Percentiles rank a stretch among this genome's conserved stretches.
phyloP scores from a whole-genome alignment of 2,329 filamentous ascomycete species.

The Alternaria consortialis region DNA sequence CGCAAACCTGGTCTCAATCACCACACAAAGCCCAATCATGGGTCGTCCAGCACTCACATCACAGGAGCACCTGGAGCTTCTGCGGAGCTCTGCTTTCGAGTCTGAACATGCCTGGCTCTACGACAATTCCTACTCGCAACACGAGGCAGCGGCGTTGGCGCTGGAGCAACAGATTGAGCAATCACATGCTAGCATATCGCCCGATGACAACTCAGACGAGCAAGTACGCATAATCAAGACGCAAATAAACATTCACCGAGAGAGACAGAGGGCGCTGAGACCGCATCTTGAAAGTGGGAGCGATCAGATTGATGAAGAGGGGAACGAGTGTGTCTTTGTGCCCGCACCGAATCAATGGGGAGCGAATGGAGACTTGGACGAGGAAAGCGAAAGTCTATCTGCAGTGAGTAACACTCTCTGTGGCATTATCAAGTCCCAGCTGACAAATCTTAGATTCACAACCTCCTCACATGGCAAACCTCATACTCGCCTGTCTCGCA shows the following conservation, averaged over 20 bases:
- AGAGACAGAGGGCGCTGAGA: constrained; percentile 45
- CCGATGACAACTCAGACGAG: constrained; percentile 49
- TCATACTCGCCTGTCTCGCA: constrained; percentile 46
- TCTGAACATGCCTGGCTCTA: constrained; percentile 51
- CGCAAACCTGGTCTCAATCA: not conserved
- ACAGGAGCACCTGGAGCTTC: constrained; percentile 43
- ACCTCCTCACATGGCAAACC: constrained; percentile 49
- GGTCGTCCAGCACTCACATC: constrained; percentile 36
- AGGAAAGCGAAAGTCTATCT: constrained; percentile 49
- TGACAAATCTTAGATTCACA: constrained; percentile 41
- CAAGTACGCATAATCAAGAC: constrained; percentile 45
- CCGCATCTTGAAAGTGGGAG: constrained; percentile 51
- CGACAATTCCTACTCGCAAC: constrained; percentile 48
- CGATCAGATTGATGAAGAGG: constrained; percentile 46
- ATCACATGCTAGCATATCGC: constrained; percentile 45
- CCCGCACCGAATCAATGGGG: constrained; percentile 51
- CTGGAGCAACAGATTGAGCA: constrained; percentile 47
- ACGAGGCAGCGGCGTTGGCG: constrained; percentile 46
- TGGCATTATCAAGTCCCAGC: not conserved
- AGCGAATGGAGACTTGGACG: constrained; percentile 49
- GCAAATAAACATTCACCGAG: constrained; percentile 48
- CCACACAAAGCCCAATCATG: constrained; percentile 31
- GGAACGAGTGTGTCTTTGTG: constrained; percentile 49
- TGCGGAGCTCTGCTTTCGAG: constrained; percentile 51
- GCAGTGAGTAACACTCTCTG: constrained; percentile 35